Conservation (phyloP, 148 eudicot genomes). For the Vaccinium macrocarpon region DNA sequence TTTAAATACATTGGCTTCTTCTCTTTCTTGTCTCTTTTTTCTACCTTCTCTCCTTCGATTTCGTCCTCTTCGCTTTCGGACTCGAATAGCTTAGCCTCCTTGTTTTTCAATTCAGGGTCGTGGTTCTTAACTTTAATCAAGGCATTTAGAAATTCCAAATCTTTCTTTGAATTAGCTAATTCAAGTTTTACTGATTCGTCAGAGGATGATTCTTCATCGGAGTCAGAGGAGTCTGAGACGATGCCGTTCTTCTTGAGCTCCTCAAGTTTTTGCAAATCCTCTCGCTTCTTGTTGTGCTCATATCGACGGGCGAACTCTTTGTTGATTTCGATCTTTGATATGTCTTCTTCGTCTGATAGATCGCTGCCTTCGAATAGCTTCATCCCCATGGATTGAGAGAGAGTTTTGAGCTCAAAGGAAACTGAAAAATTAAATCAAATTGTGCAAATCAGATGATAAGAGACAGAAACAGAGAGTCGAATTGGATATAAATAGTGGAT, state of each 20-base stretch:
- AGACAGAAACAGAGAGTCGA: neutral
- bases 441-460: neutral
- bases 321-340: slow-evolving; percentile 63
- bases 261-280: slow-evolving; percentile 38
- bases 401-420: neutral
- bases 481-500: no score
- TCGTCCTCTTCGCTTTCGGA: slow-evolving; percentile 37
- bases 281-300: slow-evolving; percentile 78
- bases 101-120: slow-evolving; percentile 57
- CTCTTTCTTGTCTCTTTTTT: slow-evolving; percentile 27
- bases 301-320: slow-evolving; percentile 65
- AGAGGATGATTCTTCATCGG: slow-evolving; percentile 34
- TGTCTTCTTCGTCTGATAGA: slow-evolving; percentile 25
- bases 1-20: slow-evolving; percentile 72
- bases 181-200: slow-evolving; percentile 20
- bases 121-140: slow-evolving; percentile 55
- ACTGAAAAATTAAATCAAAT: neutral
- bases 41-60: slow-evolving; percentile 1
- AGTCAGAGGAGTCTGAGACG: slow-evolving; percentile 32
- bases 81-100: slow-evolving; percentile 56
- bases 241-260: slow-evolving; percentile 49
- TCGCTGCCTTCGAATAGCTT: slow-evolving; percentile 56
- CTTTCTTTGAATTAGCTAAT: slow-evolving; percentile 30
- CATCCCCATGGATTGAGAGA: slow-evolving; percentile 12
- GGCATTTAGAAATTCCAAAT: slow-evolving; percentile 48